Percentiles rank a stretch among this genome's conserved stretches.
These are phyloP conservation scores for Mucuna pruriens DNA, from an alignment of 306 rosid species.

Conservation along the genomic window DNA sequence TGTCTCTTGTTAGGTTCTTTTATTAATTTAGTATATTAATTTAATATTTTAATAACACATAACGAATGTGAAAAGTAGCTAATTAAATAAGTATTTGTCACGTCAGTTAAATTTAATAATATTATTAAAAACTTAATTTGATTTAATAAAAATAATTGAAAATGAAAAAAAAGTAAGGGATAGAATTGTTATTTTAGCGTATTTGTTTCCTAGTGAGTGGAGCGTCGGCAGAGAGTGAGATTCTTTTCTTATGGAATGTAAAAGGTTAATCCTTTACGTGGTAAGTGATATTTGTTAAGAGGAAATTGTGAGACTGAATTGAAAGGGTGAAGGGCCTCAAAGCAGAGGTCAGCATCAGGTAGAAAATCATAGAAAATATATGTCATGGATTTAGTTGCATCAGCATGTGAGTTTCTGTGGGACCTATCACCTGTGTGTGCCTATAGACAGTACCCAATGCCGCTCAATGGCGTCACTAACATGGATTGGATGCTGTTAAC, in stretches of 20 bases:
- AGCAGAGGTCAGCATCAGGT: neutral
- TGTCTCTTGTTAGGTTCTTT: too few relatives aligned
- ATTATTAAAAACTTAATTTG: too few relatives aligned
- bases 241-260: conserved; percentile 48
- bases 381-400: conserved; percentile 16
- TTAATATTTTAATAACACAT: too few relatives aligned
- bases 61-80: too few relatives aligned
- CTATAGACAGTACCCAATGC: conserved; percentile 8
- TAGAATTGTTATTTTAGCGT: neutral
- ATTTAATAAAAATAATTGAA: too few relatives aligned
- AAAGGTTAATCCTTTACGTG: conserved; percentile 55
- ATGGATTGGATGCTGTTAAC: neutral
- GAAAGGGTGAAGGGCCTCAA: too few relatives aligned
- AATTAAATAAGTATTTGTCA: too few relatives aligned
- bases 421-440: neutral
- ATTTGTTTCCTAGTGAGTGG: neutral
- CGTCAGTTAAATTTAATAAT: too few relatives aligned
- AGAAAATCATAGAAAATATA: neutral
- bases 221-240: conserved; percentile 20
- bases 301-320: too few relatives aligned
- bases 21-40: too few relatives aligned
- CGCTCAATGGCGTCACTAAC: neutral
- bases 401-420: conserved; percentile 32
- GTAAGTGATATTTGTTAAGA: too few relatives aligned
- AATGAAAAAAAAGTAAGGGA: neutral